Base-by-base conservation (phyloP, 352 stramenopile species). In the Globisporangium recalcitrans region DNA sequence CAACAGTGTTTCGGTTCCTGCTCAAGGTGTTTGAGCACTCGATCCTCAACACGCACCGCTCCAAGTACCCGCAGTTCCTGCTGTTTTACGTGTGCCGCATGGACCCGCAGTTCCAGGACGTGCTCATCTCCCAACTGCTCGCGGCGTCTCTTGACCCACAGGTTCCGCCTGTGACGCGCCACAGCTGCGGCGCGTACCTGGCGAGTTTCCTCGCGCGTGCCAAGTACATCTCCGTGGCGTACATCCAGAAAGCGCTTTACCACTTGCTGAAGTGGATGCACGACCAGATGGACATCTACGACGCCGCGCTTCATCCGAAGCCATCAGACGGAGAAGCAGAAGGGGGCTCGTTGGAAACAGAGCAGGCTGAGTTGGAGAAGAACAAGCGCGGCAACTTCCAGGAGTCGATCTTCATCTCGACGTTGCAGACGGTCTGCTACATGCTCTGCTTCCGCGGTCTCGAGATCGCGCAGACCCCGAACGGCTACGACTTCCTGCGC, bases 351-450 rank as follows among this genome's bases (percentile, higher is more conserved):
- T 34, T 61, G 11, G 62, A 79, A 52, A 51, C 27, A 6, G 19
- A 67, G 38, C 34, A 63, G 69, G 32, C 68, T 1, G 69, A 76
- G 52, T 58, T 63, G 4, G 70, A 75, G 26, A 70, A 38, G 34
- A 57, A 70, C 61, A 68, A 60, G 26, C 66, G 55, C 22, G 54
- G 46, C 0, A 55, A 58, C 27, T 90, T 90, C 52, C 78, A 90
- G 27, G 82, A 88, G 60, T 82, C 69, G 54, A 93, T 87, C 55
- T 92, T 80, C 70, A 80, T 92, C 55, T 90, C 81, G 0, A 87
- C 83, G 44, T 71, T 97, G 38, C 97, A 99, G 74, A 96, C 96
- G 16, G 92, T 97, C 38, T 99, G 97, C 77, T 99, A 99, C 75
- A 89, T 99, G 46, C 82, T 99, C 71, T 98, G 96, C 68, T 99